Base-by-base conservation (phyloP, 2,329 filamentous ascomycete genomes). In the Pezicula rhizophila region DNA sequence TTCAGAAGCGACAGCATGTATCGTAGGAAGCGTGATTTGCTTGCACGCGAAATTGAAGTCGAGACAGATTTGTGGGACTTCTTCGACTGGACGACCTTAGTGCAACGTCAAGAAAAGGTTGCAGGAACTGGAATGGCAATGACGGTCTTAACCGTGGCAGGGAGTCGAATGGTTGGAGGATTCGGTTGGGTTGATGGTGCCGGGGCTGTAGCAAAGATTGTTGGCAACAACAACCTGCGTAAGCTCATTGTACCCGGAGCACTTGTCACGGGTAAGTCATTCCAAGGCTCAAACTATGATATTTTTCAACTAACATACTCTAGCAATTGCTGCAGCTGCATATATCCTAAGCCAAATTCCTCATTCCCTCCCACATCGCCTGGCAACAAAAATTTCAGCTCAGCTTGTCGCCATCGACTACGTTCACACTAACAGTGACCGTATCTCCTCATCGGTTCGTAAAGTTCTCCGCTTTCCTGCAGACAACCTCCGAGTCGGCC, bases 1-100 rank as follows among this genome's bases (percentile, higher is more conserved):
- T 96, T 99, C 81, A 82, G 87, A 26, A 82, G 89, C 1, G 90
- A 96, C 59, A 82, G 91, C 64, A 97, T 99, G 93, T 99, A 97
- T 75, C 84, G 82, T 51, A 83, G 88, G 53, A 86, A 86, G 61
- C 80, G 84, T 51, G 89, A 99, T 65, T 80, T 82, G 2, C 72
- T 96, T 37, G 90, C 89, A 5, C 82, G 89, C 55, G 85, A 95
- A 63, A 84, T 97, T 14, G 83, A 96, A 52, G 83, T 96, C 17
- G 82, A 93, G 47, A 87, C 93, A 4, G 91, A 99, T 63, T 60
- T 96, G 0, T 87, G 78, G 78, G 93, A 99, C 70, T 97, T 99
- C 74, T 88, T 99, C 60, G 93, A 99, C 67, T 76, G 90, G 66
- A 77, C 82, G 15, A 87, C 82, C 10, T 70, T 97, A 5, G 78